Percentiles rank a stretch among this genome's conserved stretches.
These are phyloP conservation scores for Taiozyma sp. DNA, from an alignment of 1,139 yeast species.

Conservation along the genomic window DNA sequence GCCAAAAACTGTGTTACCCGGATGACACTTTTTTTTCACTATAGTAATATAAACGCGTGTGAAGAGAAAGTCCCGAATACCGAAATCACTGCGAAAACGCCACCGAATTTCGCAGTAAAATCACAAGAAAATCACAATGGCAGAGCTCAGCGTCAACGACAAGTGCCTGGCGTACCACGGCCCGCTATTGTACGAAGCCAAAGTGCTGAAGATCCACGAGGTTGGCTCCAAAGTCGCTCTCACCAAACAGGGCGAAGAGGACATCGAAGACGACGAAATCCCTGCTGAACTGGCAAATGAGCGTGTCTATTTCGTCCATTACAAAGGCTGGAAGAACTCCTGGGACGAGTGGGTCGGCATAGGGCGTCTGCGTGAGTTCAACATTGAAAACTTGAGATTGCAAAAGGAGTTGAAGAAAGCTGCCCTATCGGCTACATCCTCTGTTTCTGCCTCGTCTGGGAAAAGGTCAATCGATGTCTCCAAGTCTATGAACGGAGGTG, in stretches of 20 bases:
- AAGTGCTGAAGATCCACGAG: slow-evolving; percentile 61
- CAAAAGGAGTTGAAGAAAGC: slow-evolving; percentile 60
- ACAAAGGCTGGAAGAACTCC: slow-evolving; percentile 91
- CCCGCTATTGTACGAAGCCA: slow-evolving; percentile 86
- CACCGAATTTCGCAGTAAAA: too few species aligned
- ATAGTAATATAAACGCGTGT: too few species aligned
- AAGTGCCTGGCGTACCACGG: slow-evolving; percentile 86
- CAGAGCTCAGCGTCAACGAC: slow-evolving; percentile 28
- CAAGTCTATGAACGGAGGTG: slow-evolving; percentile 6
- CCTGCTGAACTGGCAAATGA: slow-evolving; percentile 40
- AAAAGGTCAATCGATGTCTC: slow-evolving; percentile 14
- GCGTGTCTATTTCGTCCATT: slow-evolving; percentile 69
- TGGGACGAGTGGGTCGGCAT: slow-evolving; percentile 97
- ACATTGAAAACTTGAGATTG: slow-evolving; percentile 60
- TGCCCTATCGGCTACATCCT: slow-evolving; percentile 27
- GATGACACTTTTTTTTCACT: too few species aligned
- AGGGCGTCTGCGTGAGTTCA: slow-evolving; percentile 64
- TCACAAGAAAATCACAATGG: neutral
- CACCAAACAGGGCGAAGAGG: slow-evolving; percentile 34
- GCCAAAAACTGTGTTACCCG: neutral
- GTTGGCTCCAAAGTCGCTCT: slow-evolving; percentile 42
- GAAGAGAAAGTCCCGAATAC: too few species aligned
- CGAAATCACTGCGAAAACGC: too few species aligned
- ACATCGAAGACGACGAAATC: slow-evolving; percentile 32
- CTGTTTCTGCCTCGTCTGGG: slow-evolving; percentile 13